These are phyloP conservation scores for Chondrus crispus DNA, from an alignment of 23 red algal genomes.

Conservation along the genomic window DNA sequence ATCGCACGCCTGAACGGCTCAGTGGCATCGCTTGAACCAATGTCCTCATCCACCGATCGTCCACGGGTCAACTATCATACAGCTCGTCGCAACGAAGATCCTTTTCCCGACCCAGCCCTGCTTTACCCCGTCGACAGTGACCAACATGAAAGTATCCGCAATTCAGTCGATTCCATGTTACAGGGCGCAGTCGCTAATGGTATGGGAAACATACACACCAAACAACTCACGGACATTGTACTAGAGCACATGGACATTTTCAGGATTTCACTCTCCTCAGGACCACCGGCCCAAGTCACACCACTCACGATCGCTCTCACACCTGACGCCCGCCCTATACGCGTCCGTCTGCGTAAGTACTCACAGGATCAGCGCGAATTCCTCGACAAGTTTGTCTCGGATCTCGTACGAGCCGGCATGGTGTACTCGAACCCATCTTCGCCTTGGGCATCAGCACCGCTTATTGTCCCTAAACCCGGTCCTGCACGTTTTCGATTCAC, in stretches of 20 bases:
- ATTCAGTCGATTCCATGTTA: neutral
- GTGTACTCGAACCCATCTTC: conserved; percentile 5
- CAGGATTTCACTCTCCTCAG: neutral
- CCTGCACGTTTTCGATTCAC: conserved; percentile 11
- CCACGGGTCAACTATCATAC: neutral
- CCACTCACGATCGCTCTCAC: conserved; percentile 13
- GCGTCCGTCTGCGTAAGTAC: conserved; percentile 18
- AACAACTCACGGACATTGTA: neutral
- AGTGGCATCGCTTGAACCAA: neutral
- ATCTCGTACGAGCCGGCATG: neutral
- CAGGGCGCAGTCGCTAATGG: neutral
- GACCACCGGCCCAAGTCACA: neutral
- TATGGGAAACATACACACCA: neutral
- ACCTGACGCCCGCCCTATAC: neutral
- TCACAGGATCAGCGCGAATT: conserved; percentile 16
- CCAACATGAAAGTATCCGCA: neutral
- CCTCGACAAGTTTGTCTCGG: conserved; percentile 15
- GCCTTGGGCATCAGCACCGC: conserved; percentile 22
- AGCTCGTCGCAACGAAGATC: neutral
- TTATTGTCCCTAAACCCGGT: conserved; percentile 19
- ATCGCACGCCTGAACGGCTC: neutral
- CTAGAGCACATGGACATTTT: conserved; percentile 13
- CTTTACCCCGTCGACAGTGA: conserved; percentile 4
- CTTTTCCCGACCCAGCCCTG: conserved; percentile 31
- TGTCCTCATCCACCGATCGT: neutral